Base-by-base conservation (phyloP, 1,284 basidiomycete species). In the Porodaedalea pini region DNA sequence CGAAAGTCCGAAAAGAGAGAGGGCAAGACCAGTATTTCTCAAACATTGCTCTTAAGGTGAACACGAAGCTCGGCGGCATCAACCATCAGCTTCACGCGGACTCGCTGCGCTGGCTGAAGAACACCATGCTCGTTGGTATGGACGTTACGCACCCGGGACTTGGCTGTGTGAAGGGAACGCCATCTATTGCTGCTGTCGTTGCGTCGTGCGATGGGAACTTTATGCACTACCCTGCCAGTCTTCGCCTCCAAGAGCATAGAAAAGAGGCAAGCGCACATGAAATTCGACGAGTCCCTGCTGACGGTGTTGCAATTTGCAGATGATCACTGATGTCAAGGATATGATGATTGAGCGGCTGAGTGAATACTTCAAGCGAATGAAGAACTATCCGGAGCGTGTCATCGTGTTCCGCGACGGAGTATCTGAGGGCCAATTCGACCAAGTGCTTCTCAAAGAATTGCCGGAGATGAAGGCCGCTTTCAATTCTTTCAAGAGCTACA, bases 91-190 rank as follows among this genome's bases (percentile, higher is more conserved):
- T 91, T 29, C 83, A 86, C 40, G 63, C 71, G 0, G 62, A 62
- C 2, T 78, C 78, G 2, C 81, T 85, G 78, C 61, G 61, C 23
- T 90, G 88, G 88, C 68, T 90, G 40, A 80, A 78, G 65, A 77
- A 77, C 58, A 90, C 89, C 15, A 92, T 92, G 83, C 71, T 92
- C 66, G 83, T 92, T 8, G 90, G 90, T 0, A 85, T 87, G 41
- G 87, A 92, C 64, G 89, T 92, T 1, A 89, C 86, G 0, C 88
- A 92, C 67, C 83, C 86, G 1, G 75, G 82, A 0, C 79, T 77
- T 0, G 74, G 70, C 6, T 82, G 82, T 67, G 67, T 70, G 51
- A 73, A 73, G 10, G 87, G 85, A 11, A 81, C 84, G 1, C 90
- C 90, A 0, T 90, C 88, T 0, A 83, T 92, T 36, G 86, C 85